phyloP scores from a whole-genome alignment of 495 filamentous ascomycete species.

The Aspergillus conjunctus region DNA sequence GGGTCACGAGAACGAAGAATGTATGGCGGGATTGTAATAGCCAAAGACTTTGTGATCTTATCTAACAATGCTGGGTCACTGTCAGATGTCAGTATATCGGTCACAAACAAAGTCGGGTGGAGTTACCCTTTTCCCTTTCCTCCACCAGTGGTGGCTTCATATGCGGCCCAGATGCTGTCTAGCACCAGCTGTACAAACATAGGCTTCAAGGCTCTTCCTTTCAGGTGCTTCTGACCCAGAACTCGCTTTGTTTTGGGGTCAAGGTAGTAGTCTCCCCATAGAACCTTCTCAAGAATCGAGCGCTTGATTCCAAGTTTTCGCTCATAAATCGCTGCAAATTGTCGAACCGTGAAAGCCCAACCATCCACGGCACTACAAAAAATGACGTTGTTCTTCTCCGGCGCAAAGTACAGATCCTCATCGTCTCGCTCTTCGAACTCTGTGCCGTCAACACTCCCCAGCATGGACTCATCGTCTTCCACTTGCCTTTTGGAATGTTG shows the following conservation, averaged over 20 bases:
- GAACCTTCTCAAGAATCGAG: conserved; percentile 84
- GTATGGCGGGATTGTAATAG: conserved; percentile 79
- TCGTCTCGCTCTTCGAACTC: conserved; percentile 92
- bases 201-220: conserved; percentile 85
- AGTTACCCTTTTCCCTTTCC: conserved; percentile 78
- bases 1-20: conserved; percentile 84
- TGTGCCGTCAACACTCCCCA: conserved; percentile 37
- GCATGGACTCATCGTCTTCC: conserved; percentile 54
- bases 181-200: conserved; percentile 98
- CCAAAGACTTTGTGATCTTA: conserved; percentile 92
- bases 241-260: conserved; percentile 97
- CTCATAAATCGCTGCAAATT: conserved; percentile 93
- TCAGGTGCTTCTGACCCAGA: conserved; percentile 86
- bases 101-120: conserved; percentile 23
- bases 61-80: conserved; percentile 82
- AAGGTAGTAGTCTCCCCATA: conserved; percentile 97
- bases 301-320: conserved; percentile 96
- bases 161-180: conserved; percentile 96
- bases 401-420: conserved; percentile 96
- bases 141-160: conserved; percentile 83
- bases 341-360: conserved; percentile 95
- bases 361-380: conserved; percentile 97
- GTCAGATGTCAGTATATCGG: conserved; percentile 31
- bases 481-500: conserved; percentile 40
- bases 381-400: conserved; percentile 98